phyloP scores from a whole-genome alignment of 495 filamentous ascomycete species.

The Oidiodendron maius region DNA sequence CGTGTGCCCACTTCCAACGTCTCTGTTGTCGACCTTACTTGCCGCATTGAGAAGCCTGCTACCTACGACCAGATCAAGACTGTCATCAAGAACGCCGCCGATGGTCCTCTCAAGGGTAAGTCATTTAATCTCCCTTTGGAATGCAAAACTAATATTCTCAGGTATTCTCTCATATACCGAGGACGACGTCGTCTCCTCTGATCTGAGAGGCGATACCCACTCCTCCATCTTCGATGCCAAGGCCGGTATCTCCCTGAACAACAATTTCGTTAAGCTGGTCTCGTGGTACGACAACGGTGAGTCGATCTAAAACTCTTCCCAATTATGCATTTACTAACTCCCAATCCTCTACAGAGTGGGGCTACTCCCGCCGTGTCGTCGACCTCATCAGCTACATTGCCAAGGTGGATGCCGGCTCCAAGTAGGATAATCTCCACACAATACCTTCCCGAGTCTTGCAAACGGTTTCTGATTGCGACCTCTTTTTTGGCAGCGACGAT shows the following conservation, averaged over 20 bases:
- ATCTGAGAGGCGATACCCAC: slow-evolving; percentile 83
- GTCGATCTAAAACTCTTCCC: not conserved
- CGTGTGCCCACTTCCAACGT: slow-evolving; percentile 98
- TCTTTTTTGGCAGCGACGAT: slow-evolving; percentile 21
- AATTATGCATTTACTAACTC: not conserved
- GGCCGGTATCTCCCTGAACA: slow-evolving; percentile 96
- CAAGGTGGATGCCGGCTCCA: slow-evolving; percentile 61
- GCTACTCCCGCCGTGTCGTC: slow-evolving; percentile 97
- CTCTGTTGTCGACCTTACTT: slow-evolving; percentile 96
- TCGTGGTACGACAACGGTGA: slow-evolving; percentile 75
- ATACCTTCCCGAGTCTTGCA: slow-evolving; percentile 6
- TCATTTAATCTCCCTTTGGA: slow-evolving; percentile 7
- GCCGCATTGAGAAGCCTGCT: slow-evolving; percentile 85
- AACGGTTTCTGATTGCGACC: slow-evolving; percentile 16
- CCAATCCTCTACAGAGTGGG: slow-evolving; percentile 47
- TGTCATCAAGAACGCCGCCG: slow-evolving; percentile 80
- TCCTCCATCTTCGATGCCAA: slow-evolving; percentile 99
- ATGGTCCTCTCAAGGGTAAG: slow-evolving; percentile 80
- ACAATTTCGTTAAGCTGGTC: slow-evolving; percentile 98
- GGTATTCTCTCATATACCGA: slow-evolving; percentile 92
- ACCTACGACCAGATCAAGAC: slow-evolving; percentile 92
- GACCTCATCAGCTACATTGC: slow-evolving; percentile 92
- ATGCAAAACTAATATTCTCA: slow-evolving; percentile 34
- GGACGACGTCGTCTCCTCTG: slow-evolving; percentile 91
- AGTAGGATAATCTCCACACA: slow-evolving; percentile 19